Conservation (phyloP, 768 basidiomycete species). For the Agaricus sinodeliciosus region DNA sequence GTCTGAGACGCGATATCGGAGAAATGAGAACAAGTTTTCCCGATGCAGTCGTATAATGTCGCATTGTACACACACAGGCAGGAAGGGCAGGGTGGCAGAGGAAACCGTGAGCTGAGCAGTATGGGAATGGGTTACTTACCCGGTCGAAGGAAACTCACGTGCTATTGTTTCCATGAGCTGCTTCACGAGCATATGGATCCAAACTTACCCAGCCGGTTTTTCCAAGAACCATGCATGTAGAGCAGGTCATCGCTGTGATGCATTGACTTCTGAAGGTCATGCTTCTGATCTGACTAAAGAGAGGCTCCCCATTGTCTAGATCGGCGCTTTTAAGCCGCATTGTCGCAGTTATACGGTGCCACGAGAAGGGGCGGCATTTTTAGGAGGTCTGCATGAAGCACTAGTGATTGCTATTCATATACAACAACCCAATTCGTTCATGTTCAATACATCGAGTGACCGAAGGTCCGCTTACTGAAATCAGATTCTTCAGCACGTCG, state of each 20-base stretch:
- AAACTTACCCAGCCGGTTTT: not conserved
- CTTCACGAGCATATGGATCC: not conserved
- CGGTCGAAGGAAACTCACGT: constrained; percentile 3
- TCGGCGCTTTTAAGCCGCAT: constrained; percentile 3
- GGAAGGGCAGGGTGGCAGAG: no score
- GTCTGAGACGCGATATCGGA: not conserved
- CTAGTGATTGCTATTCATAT: no score
- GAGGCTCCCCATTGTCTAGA: no score
- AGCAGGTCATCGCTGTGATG: not conserved
- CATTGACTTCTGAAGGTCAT: not conserved
- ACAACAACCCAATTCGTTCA: no score
- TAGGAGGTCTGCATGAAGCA: not conserved
- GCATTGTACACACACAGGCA: not conserved
- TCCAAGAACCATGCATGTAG: not conserved
- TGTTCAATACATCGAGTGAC: not conserved
- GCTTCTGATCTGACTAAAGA: not conserved
- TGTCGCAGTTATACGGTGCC: not conserved
- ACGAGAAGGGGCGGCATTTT: not conserved
- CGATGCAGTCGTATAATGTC: not conserved
- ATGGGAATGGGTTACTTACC: not conserved
- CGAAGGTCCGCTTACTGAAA: not conserved
- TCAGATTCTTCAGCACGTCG: no score
- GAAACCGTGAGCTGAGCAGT: no score
- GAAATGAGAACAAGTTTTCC: constrained; percentile 5
- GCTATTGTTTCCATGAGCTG: not conserved